phyloP scores from a whole-genome alignment of 2,329 filamentous ascomycete genomes.

The Epichloe glyceriae region DNA sequence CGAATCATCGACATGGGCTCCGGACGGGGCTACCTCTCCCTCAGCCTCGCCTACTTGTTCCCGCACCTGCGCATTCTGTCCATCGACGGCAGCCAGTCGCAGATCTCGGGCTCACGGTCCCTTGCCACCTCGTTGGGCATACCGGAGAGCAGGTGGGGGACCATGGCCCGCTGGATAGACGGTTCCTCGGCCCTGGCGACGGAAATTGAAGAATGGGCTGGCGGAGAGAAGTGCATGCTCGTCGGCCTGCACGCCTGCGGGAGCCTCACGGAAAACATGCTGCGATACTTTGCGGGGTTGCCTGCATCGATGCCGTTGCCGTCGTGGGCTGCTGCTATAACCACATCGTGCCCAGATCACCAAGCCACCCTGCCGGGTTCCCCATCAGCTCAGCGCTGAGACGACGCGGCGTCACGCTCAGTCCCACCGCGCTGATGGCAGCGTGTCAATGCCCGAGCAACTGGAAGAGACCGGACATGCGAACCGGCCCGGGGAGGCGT shows the following conservation, averaged over 20 bases:
- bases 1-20: slow-evolving; percentile 16
- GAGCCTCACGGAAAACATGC: slow-evolving; percentile 20
- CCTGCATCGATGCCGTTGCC: slow-evolving; percentile 13
- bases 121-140: slow-evolving; percentile 14
- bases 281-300: slow-evolving; percentile 15
- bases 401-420: slow-evolving; percentile 11
- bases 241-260: slow-evolving; percentile 22
- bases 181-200: slow-evolving; percentile 10
- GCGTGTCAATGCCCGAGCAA: slow-evolving; percentile 21
- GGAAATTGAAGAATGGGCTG: slow-evolving; percentile 16
- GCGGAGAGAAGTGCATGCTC: slow-evolving; percentile 16
- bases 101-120: slow-evolving; percentile 15
- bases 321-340: slow-evolving; percentile 22
- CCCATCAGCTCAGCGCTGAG: slow-evolving; percentile 23
- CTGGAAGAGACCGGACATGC: slow-evolving; percentile 14
- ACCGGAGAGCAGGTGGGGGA: slow-evolving; percentile 9
- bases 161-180: slow-evolving; percentile 18
- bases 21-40: slow-evolving; percentile 19
- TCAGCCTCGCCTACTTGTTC: slow-evolving; percentile 16
- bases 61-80: slow-evolving; percentile 15
- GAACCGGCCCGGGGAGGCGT: not conserved
- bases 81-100: slow-evolving; percentile 19
- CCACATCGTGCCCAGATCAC: slow-evolving; percentile 19
- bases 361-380: slow-evolving; percentile 23
- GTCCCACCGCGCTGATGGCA: slow-evolving; percentile 20